These are phyloP conservation scores for Cercospora berteroae DNA, from an alignment of 2,329 filamentous ascomycete genomes.

Conservation along the genomic window DNA sequence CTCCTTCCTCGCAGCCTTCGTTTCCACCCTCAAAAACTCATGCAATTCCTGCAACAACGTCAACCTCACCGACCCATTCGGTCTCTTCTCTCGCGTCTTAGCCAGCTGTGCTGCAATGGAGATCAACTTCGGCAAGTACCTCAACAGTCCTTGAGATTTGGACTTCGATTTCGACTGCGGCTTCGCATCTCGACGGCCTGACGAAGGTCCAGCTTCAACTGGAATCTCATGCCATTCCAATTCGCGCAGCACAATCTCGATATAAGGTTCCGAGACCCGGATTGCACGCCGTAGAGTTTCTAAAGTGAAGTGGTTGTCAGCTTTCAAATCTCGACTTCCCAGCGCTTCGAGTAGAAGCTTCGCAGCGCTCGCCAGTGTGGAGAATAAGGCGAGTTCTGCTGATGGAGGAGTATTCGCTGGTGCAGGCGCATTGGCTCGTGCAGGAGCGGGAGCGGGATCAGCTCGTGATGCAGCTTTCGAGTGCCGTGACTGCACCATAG, in stretches of 20 bases:
- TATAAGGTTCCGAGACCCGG: background rate
- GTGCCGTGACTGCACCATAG: background rate
- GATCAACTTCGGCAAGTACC: background rate
- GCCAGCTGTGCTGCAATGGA: background rate
- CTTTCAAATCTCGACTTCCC: background rate
- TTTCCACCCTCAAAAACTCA: background rate
- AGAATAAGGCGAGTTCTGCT: background rate
- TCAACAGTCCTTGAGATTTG: background rate
- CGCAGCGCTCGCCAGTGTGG: background rate
- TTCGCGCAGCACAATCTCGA: constrained; percentile 1
- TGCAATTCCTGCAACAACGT: constrained; percentile 11
- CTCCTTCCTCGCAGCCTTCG: constrained; percentile 11
- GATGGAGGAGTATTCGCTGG: background rate
- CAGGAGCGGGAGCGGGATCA: background rate
- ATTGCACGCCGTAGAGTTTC: constrained; percentile 12
- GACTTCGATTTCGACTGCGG: background rate
- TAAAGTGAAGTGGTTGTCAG: constrained; percentile 5
- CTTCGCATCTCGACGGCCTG: background rate
- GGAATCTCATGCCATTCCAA: background rate
- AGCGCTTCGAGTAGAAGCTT: constrained; percentile 8
- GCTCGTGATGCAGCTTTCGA: background rate
- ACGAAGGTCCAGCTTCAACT: background rate
- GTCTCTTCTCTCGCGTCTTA: background rate
- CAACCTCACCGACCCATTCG: constrained; percentile 3
- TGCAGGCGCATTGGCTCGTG: background rate